Evolutionary conservation across 257 asterid species (phyloP).

Genomic region (Rauvolfia tetraphylla): DNA sequence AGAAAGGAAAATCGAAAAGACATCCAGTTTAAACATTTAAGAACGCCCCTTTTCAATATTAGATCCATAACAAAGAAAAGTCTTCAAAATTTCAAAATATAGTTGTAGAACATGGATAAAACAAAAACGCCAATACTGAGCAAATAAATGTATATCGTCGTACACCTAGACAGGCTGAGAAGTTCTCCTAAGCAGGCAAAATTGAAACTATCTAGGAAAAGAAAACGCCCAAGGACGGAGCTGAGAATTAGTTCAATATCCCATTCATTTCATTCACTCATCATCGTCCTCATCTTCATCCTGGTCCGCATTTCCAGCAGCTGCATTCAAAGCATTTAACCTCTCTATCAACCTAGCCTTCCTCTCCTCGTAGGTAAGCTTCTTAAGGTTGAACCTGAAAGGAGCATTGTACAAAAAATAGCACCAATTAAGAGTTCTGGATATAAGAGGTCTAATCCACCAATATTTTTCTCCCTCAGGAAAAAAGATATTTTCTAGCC

Average conservation of each 20-base stretch:
- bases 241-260: background rate
- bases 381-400: constrained; percentile 63
- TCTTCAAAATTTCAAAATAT: background rate
- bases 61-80: background rate
- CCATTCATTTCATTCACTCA: background rate
- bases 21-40: background rate
- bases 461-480: background rate
- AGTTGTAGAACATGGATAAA: background rate
- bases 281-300: constrained; percentile 51
- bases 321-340: constrained; percentile 63
- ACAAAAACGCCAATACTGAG: background rate
- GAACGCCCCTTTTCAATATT: background rate
- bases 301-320: constrained; percentile 44
- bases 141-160: background rate
- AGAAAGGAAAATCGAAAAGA: background rate
- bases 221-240: background rate
- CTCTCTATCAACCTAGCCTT: constrained; percentile 61
- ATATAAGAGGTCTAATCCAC: background rate
- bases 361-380: constrained; percentile 70
- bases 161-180: background rate
- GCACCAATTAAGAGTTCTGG: background rate
- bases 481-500: no score
- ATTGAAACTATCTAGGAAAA: background rate
- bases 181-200: background rate
- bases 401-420: background rate